Base-by-base conservation (phyloP, 352 stramenopile genomes). In the Phytophthora fragariaefolia region DNA sequence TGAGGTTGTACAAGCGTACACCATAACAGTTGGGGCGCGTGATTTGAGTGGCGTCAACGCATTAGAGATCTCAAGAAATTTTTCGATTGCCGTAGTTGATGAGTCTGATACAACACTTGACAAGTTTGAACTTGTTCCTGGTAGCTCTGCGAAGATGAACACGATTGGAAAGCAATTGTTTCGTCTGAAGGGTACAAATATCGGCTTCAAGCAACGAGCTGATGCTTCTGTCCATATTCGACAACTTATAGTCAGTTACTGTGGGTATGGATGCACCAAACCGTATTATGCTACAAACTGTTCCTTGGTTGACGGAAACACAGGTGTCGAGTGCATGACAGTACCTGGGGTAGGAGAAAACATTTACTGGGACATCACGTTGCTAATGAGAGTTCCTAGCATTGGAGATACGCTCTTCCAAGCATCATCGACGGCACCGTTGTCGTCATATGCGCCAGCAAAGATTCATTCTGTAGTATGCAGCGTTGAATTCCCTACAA, bases 171-270 rank as follows among this genome's bases (percentile, higher is more conserved):
- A 76, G 0, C 64, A 87, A 32, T 46, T 36, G 0, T 58, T 90
- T 24, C 28, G 79, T 23, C 42, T 88, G 17, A 73, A 65, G 3
- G 82, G 79, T 4, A 69, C 70, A 32, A 87, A 90, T 47, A 78
- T 90, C 8, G 82, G 82, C 8, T 90, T 90, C 47, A 80, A 83
- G 34, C 79, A 88, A 54, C 77, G 79, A 8, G 43, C 53, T 1
- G 77, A 80, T 23, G 62, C 40, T 13, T 73, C 71, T 1, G 66
- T 87, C 26, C 28, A 48, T 1, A 75, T 87, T 46, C 76, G 76
- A 36, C 57, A 70, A 20, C 73, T 90, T 0, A 58, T 61, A 10
- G 73, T 90, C 2, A 63, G 67, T 3, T 90, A 88, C 54, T 76
- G 75, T 17, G 23, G 54, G 3, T 88, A 85, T 32, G 82, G 75